Evolutionary conservation across 2,329 filamentous ascomycete genomes (phyloP), one percentile per base, ranked within the genome.

Genomic region (Fusarium mundagurra): DNA sequence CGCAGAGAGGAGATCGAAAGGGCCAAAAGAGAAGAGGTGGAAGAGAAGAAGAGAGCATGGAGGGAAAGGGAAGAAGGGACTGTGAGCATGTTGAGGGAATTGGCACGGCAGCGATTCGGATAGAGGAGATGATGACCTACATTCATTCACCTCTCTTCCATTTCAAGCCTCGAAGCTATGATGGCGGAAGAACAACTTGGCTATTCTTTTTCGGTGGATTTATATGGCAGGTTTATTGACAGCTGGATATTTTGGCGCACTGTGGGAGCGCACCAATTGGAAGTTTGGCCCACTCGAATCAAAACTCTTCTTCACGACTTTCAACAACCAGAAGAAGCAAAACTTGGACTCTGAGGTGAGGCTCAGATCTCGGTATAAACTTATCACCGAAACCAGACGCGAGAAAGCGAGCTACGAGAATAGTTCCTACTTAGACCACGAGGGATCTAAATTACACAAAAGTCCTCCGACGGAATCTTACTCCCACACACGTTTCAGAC

Each of bases 51-150:
- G 59, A 86, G 88, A 76, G 90, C 89, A 74, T 92, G 94, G 82
- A 88, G 89, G 78, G 89, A 90, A 77, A 93, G 94, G 82, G 96
- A 98, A 83, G 92, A 95, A 72, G 91, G 90, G 79, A 97, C 94
- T 3, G 94, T 98, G 87, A 90, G 90, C 55, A 95, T 94, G 88
- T 79, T 98, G 79, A 92, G 88, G 83, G 90, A 91, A 77, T 83
- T 98, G 83, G 96, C 95, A 22, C 92, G 88, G 83, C 90, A 94
- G 84, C 88, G 93, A 72, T 98, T 94, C 87, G 94, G 94, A 33
- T 90, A 80, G 53, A 58, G 29, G 20, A 43, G 29, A 41, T 66
- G 24, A 29, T 10, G 27, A 27, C 22, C 18, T 43, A 20, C 48
- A 14, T 31, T 50, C 48, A 14, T 31, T 50, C 24, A 24, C 11